Base-by-base conservation (phyloP, 306 rosid genomes). In the Astragalus glycyphyllos region DNA sequence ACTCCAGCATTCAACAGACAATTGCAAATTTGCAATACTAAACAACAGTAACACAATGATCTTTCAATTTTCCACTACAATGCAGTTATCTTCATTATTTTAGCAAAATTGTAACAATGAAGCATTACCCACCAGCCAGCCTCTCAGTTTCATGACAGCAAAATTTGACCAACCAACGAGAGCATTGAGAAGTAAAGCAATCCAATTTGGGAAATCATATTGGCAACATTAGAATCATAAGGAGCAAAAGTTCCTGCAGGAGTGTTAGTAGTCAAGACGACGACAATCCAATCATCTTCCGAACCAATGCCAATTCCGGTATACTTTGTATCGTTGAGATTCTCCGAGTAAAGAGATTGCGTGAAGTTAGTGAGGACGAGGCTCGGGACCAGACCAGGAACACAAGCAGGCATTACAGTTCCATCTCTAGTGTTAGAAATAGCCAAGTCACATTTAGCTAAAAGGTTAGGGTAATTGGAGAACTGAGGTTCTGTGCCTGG, bases 401-500 rank as follows among this genome's bases (percentile, higher is more conserved):
- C 86, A 31, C 98, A 93, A 57, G 96, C 89, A 76, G 98, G 97
- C 87, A 93, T 75, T 45, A 85, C 55, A 14, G 12, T 12, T 61
- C 97, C 97, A 69, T 90, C 96, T 60, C 86, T 86, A 6, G 96
- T 93, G 86, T 85, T 77, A 20, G 98, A 77, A 77, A 88, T 74
- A 70, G 89, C 87, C 76, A 90, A 73, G 60, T 85, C 79, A 69
- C 98, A 92, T 79, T 90, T 84, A 37, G 81, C 4, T 75, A 90
- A 65, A 42, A 93, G 85, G 68, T 77, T 62, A 8, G 97, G 97
- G 47, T 71, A 93, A 83, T 86, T 73, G 12, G 93, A 6, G 31
- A 93, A 88, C 66, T 84, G 89, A 20, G 98, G 90, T 68, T 93
- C 98, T 1, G 94, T 90, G 71, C 98, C 98, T 40, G 88, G 87